These are phyloP conservation scores for Niveomyces coronatus DNA, from an alignment of 2,329 filamentous ascomycete genomes.

Conservation along the genomic window DNA sequence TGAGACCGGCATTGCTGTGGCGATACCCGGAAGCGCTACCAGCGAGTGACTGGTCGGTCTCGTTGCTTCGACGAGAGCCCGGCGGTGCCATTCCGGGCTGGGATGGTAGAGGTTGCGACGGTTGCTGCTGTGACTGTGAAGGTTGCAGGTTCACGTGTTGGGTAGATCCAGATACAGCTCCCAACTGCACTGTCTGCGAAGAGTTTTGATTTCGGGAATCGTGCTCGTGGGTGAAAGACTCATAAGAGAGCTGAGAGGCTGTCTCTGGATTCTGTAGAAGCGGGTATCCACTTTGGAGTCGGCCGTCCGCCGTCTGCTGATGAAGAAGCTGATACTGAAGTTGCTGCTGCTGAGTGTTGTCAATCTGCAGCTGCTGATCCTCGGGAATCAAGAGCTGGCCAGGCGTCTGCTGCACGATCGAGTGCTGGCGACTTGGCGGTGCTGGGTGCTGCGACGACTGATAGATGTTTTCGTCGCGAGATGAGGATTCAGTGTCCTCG, in stretches of 20 bases:
- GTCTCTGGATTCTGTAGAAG: conserved; percentile 43
- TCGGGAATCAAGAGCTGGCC: conserved; percentile 17
- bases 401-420: conserved; percentile 24
- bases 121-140: conserved; percentile 31
- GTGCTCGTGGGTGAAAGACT: conserved; percentile 44
- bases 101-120: conserved; percentile 20
- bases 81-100: conserved; percentile 37
- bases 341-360: conserved; percentile 22
- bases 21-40: conserved; percentile 43
- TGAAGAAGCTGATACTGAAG: conserved; percentile 9
- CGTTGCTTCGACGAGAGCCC: conserved; percentile 34
- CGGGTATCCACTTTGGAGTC: conserved; percentile 11
- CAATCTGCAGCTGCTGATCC: conserved; percentile 21
- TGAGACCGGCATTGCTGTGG: conserved; percentile 35
- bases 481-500: conserved; percentile 31
- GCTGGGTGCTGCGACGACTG: conserved; percentile 17
- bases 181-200: conserved; percentile 5
- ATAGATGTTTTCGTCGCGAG: conserved; percentile 37
- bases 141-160: conserved; percentile 27
- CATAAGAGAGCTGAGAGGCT: conserved; percentile 51
- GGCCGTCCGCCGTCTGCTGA: conserved; percentile 6
- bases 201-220: conserved; percentile 18
- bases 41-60: conserved; percentile 35
- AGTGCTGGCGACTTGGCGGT: conserved; percentile 26
- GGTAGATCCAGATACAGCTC: conserved; percentile 4